Evolutionary conservation across 2,329 filamentous ascomycete genomes (phyloP).

Genomic region (Xylariaceae sp.): DNA sequence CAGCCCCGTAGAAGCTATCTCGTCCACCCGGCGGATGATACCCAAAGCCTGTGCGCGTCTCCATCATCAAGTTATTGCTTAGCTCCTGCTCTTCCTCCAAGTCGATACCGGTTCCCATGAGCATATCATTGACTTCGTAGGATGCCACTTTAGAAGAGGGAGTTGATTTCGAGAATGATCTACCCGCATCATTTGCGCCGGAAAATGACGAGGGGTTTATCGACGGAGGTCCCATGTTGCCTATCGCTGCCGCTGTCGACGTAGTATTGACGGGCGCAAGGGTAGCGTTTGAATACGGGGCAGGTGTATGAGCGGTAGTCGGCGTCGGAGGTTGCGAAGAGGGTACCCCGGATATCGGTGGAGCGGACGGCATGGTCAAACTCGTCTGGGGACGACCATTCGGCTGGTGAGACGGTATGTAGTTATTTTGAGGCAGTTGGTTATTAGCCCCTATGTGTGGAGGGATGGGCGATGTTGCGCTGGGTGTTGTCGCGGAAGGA

Average conservation of each 20-base stretch:
- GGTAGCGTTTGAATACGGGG: slow-evolving; percentile 24
- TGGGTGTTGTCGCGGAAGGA: slow-evolving; percentile 32
- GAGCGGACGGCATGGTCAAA: slow-evolving; percentile 19
- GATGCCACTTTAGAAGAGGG: slow-evolving; percentile 54
- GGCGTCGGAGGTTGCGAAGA: slow-evolving; percentile 19
- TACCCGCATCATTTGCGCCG: slow-evolving; percentile 35
- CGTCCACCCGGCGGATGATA: slow-evolving; percentile 52
- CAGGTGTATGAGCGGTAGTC: slow-evolving; percentile 12
- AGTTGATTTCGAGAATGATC: neutral
- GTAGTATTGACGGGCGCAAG: slow-evolving; percentile 19
- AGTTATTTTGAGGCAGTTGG: slow-evolving; percentile 26
- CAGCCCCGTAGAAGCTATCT: slow-evolving; percentile 59
- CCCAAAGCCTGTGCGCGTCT: slow-evolving; percentile 50
- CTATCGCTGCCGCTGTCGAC: slow-evolving; percentile 13
- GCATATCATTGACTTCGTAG: slow-evolving; percentile 77
- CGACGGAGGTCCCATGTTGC: slow-evolving; percentile 30
- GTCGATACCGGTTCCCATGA: slow-evolving; percentile 83
- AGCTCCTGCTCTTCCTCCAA: slow-evolving; percentile 81
- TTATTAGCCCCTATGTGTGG: slow-evolving; percentile 13
- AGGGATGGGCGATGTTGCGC: slow-evolving; percentile 25
- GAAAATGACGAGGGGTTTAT: slow-evolving; percentile 20
- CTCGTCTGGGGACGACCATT: slow-evolving; percentile 18
- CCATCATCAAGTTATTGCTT: slow-evolving; percentile 54
- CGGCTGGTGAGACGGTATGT: slow-evolving; percentile 23
- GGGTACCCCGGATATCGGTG: slow-evolving; percentile 12